phyloP scores from a whole-genome alignment of 176 grass and related monocot genomes.

The Juncus inflexus region DNA sequence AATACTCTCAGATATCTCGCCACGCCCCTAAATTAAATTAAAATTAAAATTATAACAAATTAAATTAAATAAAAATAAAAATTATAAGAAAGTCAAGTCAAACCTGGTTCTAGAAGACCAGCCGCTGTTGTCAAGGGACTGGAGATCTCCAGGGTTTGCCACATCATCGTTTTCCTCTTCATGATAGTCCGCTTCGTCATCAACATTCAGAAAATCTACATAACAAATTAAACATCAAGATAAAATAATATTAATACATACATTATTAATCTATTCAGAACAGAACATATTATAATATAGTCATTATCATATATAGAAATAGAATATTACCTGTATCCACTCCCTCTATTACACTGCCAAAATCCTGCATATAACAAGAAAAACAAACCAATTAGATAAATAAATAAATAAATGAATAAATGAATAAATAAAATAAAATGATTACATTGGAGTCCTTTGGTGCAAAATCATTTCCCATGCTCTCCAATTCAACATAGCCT shows the following conservation, averaged over 20 bases:
- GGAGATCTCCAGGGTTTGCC: slow-evolving; percentile 57
- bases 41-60: neutral
- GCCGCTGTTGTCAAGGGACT: slow-evolving; percentile 80
- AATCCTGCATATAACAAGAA: slow-evolving; percentile 62
- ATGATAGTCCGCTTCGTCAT: slow-evolving; percentile 70
- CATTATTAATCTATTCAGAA: too few species aligned
- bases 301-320: neutral
- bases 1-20: slow-evolving; percentile 81
- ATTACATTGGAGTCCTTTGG: slow-evolving; percentile 85
- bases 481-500: slow-evolving; percentile 51
- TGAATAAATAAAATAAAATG: neutral
- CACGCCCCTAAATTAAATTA: slow-evolving; percentile 56
- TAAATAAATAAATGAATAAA: neutral
- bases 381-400: slow-evolving; percentile 4
- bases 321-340: slow-evolving; percentile 73
- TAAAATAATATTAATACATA: neutral
- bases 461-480: slow-evolving; percentile 39
- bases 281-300: too few species aligned
- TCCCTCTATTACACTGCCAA: slow-evolving; percentile 70
- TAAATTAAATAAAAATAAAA: too few species aligned
- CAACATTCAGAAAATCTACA: slow-evolving; percentile 86
- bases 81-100: neutral
- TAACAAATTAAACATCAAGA: slow-evolving; percentile 21
- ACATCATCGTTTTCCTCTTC: slow-evolving; percentile 53
- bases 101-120: slow-evolving; percentile 97